phyloP scores from a whole-genome alignment of 2,329 filamentous ascomycete species.

The Fusarium succisae region DNA sequence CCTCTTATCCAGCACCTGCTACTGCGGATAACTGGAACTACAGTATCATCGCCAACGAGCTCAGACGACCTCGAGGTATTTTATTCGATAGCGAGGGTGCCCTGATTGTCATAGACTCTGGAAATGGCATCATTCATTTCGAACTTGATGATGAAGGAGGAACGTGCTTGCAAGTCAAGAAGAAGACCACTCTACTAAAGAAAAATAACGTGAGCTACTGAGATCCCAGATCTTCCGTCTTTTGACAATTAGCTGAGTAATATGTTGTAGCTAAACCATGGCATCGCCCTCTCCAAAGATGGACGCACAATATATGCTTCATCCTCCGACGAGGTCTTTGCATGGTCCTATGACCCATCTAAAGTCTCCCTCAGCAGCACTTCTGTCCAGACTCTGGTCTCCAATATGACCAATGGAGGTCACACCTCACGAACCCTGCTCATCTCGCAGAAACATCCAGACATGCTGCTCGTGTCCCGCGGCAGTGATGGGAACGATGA shows the following conservation, averaged over 20 bases:
- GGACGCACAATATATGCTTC: slow-evolving; percentile 68
- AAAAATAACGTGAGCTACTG: slow-evolving; percentile 47
- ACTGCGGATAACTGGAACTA: slow-evolving; percentile 56
- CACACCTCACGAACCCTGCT: slow-evolving; percentile 75
- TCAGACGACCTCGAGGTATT: slow-evolving; percentile 56
- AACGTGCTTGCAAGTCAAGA: slow-evolving; percentile 52
- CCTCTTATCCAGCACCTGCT: slow-evolving; percentile 50
- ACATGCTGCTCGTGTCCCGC: slow-evolving; percentile 70
- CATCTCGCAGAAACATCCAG: slow-evolving; percentile 63
- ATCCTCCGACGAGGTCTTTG: slow-evolving; percentile 64
- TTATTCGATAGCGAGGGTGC: slow-evolving; percentile 57
- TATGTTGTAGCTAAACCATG: slow-evolving; percentile 61
- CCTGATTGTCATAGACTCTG: slow-evolving; percentile 57
- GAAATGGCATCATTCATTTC: slow-evolving; percentile 54
- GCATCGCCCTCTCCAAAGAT: slow-evolving; percentile 63
- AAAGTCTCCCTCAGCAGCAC: slow-evolving; percentile 54
- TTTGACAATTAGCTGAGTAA: neutral
- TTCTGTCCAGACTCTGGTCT: slow-evolving; percentile 62
- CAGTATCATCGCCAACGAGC: slow-evolving; percentile 54
- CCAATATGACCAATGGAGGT: slow-evolving; percentile 69
- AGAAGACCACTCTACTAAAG: slow-evolving; percentile 51
- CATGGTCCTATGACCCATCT: slow-evolving; percentile 70
- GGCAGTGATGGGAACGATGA: slow-evolving; percentile 74
- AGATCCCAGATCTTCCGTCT: fast-evolving
- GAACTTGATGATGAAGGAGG: slow-evolving; percentile 53